Evolutionary conservation across 176 grass and related monocot genomes (phyloP), one percentile per base, ranked within the genome.

Genomic region (Pontederia crassipes): DNA sequence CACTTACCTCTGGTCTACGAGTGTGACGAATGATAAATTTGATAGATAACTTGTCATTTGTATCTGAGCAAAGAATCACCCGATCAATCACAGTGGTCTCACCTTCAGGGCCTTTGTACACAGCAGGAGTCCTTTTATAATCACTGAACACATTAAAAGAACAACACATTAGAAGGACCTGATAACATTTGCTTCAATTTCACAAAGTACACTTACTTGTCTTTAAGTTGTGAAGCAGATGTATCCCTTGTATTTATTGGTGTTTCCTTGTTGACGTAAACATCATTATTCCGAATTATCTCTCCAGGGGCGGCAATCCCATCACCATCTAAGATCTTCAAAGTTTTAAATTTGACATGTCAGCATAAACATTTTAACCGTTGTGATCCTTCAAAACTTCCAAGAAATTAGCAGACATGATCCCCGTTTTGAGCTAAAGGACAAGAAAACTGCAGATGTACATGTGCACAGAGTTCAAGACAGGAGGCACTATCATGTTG

Each of bases 11-110:
- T 57, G 92, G 92, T 26, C 92, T 83, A 54, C 87, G 80, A 46
- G 84, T 88, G 27, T 97, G 92, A 52, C 92, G 92, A 24, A 88
- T 82, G 51, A 97, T 97, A 72, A 80, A 97, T 62, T 91, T 97
- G 70, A 97, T 97, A 12, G 72, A 76, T 49, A 97, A 73, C 71
- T 91, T 90, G 17, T 88, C 81, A 74, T 82, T 80, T 74, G 84
- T 81, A 78, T 97, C 92, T 7, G 80, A 87, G 71, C 81, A 96
- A 75, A 90, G 80, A 28, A 90, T 85, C 52, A 88, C 92, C 58
- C 87, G 78, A 60, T 96, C 87, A 59, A 96, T 72, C 5, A 96
- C 92, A n/a, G 81, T 88, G 56, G 86, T 96, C 66, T 96, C 92
- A 10, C 92, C 92, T 69, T 96, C 87, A 68, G 85, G 77, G 51